Base-by-base conservation (phyloP, 139 green algal genomes). In the Haematococcus lacustris region DNA sequence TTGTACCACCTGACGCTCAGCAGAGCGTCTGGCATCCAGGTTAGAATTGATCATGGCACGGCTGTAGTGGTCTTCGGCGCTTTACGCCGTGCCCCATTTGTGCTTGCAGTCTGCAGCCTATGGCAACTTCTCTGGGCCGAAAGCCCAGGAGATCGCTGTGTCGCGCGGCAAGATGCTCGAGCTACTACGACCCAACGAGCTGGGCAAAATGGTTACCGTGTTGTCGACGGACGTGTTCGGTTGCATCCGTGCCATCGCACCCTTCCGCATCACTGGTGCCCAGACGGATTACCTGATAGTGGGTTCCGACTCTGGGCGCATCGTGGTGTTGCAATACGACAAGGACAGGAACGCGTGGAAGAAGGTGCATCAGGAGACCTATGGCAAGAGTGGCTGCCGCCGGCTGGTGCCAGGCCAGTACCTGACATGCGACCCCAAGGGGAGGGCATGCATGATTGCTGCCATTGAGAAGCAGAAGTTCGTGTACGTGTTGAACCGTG, bases 381-480 rank as follows among this genome's bases (percentile, higher is more conserved):
- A 93, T 81, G 96, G 96, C 57, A 93, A 94, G 76, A 93, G 86
- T 34, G 96, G 95, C 1, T 96, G 89, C 81, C 78, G 95, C 21
- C 81, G 96, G 38, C 96, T 98, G 70, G 92, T 98, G 34, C 95
- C 96, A 0, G 96, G 96, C 3, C 89, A 98, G 88, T 96, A 90
- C 75, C 37, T 98, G 21, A 92, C 91, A 2, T 77, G 79, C 9
- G 96, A 99, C 76, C 95, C 96, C 30, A 96, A 97, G 70, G 96
- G 96, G 6, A 82, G 96, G 25, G 96, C 96, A 21, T 90, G 87
- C 82, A 94, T 99, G 87, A 88, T 99, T 50, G 94, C 75, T 1
- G 93, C 93, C 0, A 61, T 94, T 7, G 96, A 99, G 80, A 98
- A 98, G 88, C 87, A 97, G 82, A 99, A 99, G 85, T 88, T 99